A percentile compares a stretch with the other conserved stretches of the same genome.
These are phyloP conservation scores for Penicillium crystallinum DNA, from an alignment of 495 filamentous ascomycete species.

Conservation along the genomic window DNA sequence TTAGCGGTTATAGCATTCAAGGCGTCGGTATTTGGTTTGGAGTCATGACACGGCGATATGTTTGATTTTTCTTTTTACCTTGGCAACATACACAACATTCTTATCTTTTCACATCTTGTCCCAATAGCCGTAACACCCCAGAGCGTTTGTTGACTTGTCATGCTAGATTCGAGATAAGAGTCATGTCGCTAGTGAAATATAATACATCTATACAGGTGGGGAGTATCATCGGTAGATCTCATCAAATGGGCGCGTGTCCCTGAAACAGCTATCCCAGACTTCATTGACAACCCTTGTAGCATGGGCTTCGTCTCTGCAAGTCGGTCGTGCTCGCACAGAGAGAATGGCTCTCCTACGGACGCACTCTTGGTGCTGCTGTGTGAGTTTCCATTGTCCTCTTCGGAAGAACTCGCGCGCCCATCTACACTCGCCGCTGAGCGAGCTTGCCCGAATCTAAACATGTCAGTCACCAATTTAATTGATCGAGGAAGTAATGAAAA, in stretches of 20 bases:
- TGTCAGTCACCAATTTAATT: not conserved
- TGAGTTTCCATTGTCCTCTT: conserved; percentile 77
- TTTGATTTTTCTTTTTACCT: too few relatives aligned
- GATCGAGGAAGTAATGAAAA: not conserved
- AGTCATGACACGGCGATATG: too few relatives aligned
- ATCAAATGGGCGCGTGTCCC: conserved; percentile 91
- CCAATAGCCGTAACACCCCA: too few relatives aligned
- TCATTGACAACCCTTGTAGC: conserved; percentile 86
- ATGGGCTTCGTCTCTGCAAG: conserved; percentile 80
- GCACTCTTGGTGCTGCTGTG: conserved; percentile 89
- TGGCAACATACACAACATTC: too few relatives aligned
- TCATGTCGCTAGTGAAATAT: not conserved
- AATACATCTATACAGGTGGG: conserved; percentile 13
- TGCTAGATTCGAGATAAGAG: too few relatives aligned
- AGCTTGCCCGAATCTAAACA: conserved; percentile 78
- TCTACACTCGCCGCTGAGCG: conserved; percentile 87
- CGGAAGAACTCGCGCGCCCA: conserved; percentile 83
- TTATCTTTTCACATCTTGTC: too few relatives aligned
- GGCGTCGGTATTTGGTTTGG: too few relatives aligned
- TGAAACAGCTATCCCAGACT: conserved; percentile 96
- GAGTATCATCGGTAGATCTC: conserved; percentile 79
- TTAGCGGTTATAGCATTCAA: too few relatives aligned
- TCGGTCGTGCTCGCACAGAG: conserved; percentile 67
- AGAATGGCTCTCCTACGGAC: conserved; percentile 73
- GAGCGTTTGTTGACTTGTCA: too few relatives aligned